Evolutionary conservation across 257 asterid genomes (phyloP), one percentile per base, ranked within the genome.

Genomic region (Fraxinus anomala): DNA sequence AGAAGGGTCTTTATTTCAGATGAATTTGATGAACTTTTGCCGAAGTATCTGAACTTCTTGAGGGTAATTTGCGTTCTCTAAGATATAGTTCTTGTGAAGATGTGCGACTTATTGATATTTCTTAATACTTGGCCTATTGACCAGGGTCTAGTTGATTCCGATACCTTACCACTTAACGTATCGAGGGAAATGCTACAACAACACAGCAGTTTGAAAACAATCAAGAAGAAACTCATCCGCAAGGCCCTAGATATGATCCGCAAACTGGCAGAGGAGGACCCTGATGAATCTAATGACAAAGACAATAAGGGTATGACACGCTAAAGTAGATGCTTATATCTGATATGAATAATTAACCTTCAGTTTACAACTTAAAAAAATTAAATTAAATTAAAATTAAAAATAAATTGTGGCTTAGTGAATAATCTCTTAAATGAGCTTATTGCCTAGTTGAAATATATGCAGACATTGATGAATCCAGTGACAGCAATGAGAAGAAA

Each of bases 81-180:
- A 13, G 17, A 72, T 44, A 44, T 14, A 72, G 37, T 13, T 72
- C 42, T 71, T 39, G 75, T 39, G 47, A 16, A 59, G 36, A 66
- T 59, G 37, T 40, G 72, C 66, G 13, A 56, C 66, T 7, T n/a
- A 9, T 31, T n/a, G 33, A 28, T 11, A 16, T 17, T 80, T 77
- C 77, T 76, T 31, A 82, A 74, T 72, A 59, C 69, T 76, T 65
- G 19, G 70, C 59, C 21, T 68, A 37, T 83, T 77, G 75, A 59
- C 75, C 87, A 95, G 98, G 99, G 99, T 80, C 97, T 95, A 73
- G 98, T 93, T 83, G 99, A 95, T 90, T 95, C 99, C 12, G 99
- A 95, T 85, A 90, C 98, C 65, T 80, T 95, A 82, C 99, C 99
- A 6, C 93, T 95, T 47, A 95, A 95, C 75, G 99, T 95, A 37